These are phyloP conservation scores for Melastoma malabathricum DNA, from an alignment of 345 rosid genomes.

Conservation along the genomic window DNA sequence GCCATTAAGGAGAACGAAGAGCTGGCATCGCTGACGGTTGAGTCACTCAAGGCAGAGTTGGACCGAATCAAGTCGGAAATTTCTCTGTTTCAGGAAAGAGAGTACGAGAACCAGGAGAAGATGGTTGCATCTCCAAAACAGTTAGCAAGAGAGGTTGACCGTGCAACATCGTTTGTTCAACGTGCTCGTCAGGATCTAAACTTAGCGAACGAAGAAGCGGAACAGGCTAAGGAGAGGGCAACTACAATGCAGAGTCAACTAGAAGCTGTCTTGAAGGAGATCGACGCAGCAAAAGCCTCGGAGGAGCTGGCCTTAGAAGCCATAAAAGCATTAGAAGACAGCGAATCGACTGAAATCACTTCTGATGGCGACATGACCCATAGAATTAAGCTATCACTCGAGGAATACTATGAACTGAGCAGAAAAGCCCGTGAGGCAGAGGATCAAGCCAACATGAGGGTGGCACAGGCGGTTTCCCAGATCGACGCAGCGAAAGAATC, in stretches of 20 bases:
- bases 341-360: conserved; percentile 36
- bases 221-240: conserved; percentile 72
- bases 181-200: conserved; percentile 59
- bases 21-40: conserved; percentile 63
- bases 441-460: conserved; percentile 57
- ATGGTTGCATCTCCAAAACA: conserved; percentile 58
- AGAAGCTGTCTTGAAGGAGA: conserved; percentile 66
- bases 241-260: conserved; percentile 60
- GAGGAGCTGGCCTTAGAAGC: conserved; percentile 78
- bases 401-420: conserved; percentile 85
- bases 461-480: conserved; percentile 56
- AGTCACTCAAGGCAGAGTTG: conserved; percentile 68
- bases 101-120: conserved; percentile 52
- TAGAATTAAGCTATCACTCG: conserved; percentile 58
- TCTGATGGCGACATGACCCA: conserved; percentile 28
- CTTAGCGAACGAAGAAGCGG: conserved; percentile 66
- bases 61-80: conserved; percentile 45
- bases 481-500: conserved; percentile 65
- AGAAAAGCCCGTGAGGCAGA: conserved; percentile 67
- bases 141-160: conserved; percentile 64
- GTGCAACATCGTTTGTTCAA: conserved; percentile 56
- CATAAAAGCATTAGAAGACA: conserved; percentile 75
- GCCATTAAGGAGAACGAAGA: conserved; percentile 70
- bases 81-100: conserved; percentile 43
- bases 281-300: conserved; percentile 75